phyloP scores from a whole-genome alignment of 2,329 filamentous ascomycete species.

The Leptographium wingfieldii region DNA sequence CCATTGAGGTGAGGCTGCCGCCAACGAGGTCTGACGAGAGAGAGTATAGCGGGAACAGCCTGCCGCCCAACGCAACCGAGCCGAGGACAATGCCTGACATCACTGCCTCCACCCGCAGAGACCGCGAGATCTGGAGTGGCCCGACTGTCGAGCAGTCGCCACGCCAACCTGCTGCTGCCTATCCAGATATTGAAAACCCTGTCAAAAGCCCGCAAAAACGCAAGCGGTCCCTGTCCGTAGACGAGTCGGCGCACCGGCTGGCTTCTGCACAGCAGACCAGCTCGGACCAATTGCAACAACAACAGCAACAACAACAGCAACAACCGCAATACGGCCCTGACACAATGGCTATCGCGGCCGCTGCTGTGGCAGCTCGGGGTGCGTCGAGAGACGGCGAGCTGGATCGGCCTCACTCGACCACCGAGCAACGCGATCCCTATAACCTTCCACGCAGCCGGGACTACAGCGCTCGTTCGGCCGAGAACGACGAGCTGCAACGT shows the following conservation, averaged over 20 bases:
- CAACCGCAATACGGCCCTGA: not conserved
- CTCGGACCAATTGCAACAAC: constrained; percentile 1
- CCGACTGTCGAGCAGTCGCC: constrained; percentile 28
- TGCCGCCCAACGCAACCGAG: constrained; percentile 11
- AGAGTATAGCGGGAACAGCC: constrained; percentile 10
- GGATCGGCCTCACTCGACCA: not conserved
- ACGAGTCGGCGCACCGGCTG: constrained; percentile 23
- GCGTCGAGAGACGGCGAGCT: not conserved
- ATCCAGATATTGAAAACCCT: constrained; percentile 33
- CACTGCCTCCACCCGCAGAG: constrained; percentile 16
- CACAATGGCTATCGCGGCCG: not conserved
- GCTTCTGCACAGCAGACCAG: constrained; percentile 1
- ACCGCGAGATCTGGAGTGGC: constrained; percentile 28
- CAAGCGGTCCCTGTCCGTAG: constrained; percentile 56
- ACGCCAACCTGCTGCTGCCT: constrained; percentile 24
- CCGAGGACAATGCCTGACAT: constrained; percentile 17
- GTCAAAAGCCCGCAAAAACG: constrained; percentile 45
- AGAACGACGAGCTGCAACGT: not conserved
- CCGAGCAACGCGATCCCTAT: constrained; percentile 7
- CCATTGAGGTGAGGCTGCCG: constrained; percentile 15
- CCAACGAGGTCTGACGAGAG: constrained; percentile 21
- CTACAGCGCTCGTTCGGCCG: not conserved
- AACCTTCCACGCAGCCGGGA: constrained; percentile 2
- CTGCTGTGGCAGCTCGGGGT: not conserved
- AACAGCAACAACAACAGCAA: not conserved